These are phyloP conservation scores for Pseudogymnoascus sp. DNA, from an alignment of 2,329 filamentous ascomycete genomes.

Conservation along the genomic window DNA sequence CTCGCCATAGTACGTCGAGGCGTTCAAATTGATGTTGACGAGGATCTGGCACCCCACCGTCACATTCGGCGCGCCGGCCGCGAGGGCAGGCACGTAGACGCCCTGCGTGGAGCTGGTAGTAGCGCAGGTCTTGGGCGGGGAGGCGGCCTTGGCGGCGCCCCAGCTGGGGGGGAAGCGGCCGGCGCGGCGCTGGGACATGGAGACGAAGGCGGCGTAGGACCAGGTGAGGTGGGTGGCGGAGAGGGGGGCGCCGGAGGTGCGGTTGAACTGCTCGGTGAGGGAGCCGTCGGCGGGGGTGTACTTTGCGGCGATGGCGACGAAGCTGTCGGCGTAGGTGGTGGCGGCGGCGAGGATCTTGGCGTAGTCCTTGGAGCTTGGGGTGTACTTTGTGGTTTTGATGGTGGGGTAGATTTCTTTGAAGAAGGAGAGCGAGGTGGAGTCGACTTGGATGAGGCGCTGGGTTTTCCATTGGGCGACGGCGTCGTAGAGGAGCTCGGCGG, in stretches of 20 bases:
- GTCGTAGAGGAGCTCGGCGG: constrained; percentile 73
- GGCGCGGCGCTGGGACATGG: constrained; percentile 47
- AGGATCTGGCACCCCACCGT: neutral
- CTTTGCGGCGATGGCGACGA: constrained; percentile 38
- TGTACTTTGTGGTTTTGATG: constrained; percentile 50
- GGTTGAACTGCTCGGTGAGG: constrained; percentile 58
- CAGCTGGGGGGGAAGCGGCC: constrained; percentile 48
- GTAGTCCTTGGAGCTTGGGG: constrained; percentile 42
- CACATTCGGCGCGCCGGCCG: constrained; percentile 39
- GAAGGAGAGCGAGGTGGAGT: constrained; percentile 57
- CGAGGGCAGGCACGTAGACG: constrained; percentile 38
- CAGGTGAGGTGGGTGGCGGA: constrained; percentile 64
- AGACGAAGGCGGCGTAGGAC: constrained; percentile 65
- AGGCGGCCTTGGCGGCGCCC: constrained; percentile 41
- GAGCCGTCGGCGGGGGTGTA: constrained; percentile 51
- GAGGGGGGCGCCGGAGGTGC: constrained; percentile 42
- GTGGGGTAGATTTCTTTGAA: constrained; percentile 60
- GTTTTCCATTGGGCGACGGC: constrained; percentile 64
- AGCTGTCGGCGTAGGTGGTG: constrained; percentile 53
- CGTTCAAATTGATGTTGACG: constrained; percentile 47
- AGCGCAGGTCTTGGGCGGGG: constrained; percentile 22
- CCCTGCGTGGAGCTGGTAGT: constrained; percentile 33
- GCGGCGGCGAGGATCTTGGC: constrained; percentile 37
- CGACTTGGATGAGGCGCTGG: constrained; percentile 55
- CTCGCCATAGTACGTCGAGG: constrained; percentile 50